Evolutionary conservation across 129 eudicot genomes (phyloP).

Genomic region (Heracleum sosnowskyi): DNA sequence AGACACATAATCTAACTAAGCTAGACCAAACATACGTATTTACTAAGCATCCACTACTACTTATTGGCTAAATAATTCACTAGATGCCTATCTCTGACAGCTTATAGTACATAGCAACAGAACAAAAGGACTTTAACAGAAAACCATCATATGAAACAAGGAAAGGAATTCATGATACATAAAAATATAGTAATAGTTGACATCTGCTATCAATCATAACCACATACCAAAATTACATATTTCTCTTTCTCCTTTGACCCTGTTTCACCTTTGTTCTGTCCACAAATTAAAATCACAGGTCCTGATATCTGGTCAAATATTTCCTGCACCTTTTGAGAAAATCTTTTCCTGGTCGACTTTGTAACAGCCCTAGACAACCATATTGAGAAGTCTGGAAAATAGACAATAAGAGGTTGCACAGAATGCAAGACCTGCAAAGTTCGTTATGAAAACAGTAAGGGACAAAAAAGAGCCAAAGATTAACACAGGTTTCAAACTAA

Average conservation of each 20-base stretch:
- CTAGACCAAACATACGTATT: background rate
- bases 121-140: slow-evolving; percentile 16
- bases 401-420: slow-evolving; percentile 82
- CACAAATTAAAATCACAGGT: slow-evolving; percentile 86
- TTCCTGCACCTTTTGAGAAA: slow-evolving; percentile 66
- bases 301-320: slow-evolving; percentile 87
- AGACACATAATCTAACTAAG: background rate
- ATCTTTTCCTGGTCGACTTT: slow-evolving; percentile 69
- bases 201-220: background rate
- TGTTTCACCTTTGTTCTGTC: slow-evolving; percentile 80
- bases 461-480: background rate
- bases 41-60: background rate
- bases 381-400: slow-evolving; percentile 78
- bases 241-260: slow-evolving; percentile 87
- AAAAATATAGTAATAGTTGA: background rate
- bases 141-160: background rate
- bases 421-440: slow-evolving; percentile 61
- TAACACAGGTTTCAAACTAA: background rate
- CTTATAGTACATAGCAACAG: background rate
- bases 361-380: slow-evolving; percentile 86
- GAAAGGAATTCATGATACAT: background rate
- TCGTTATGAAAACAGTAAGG: slow-evolving; percentile 10
- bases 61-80: background rate
- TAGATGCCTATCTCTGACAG: background rate
- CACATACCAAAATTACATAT: slow-evolving; percentile 47